Evolutionary conservation across 1,139 yeast species (phyloP), one percentile per base, ranked within the genome.

Genomic region (Arxiozyma slooffiae): DNA sequence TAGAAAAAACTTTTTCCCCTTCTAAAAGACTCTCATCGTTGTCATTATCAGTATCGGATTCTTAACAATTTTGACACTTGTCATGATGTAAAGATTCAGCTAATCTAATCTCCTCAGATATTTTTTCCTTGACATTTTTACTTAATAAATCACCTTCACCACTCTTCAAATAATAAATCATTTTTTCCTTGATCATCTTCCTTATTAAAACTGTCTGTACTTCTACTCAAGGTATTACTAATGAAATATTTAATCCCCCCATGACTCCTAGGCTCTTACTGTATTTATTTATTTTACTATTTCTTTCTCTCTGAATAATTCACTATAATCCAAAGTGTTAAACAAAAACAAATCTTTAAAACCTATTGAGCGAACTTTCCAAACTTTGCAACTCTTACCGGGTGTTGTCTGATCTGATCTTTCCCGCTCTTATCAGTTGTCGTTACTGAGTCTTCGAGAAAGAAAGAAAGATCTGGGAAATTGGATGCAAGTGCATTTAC

Each of bases 1-100:
- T 61, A 17, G 53, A 52, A 39, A 59, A 62, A 5, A 51, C 52
- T 38, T 50, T 50, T 49, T 60, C 64, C 17, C 59, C 62, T 9
- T 53, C 51, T 21, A 51, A 57, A 16, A 60, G 52, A 37, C 53
- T 56, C 14, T 49, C 56, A 20, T 49, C 54, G 37, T 59, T 48
- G 41, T 50, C 49, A 7, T 49, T 55, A 20, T 49, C 54, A 38
- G 58, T 47, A 44, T 50, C 51, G 9, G 47, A 49, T 18, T 48
- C 52, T 16, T 49, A 49, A 20, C 52, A 49, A 41, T 48, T 48
- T 17, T 38, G 48, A 37, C 52, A 58, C 6, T 55, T 56, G 18
- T 52, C 52, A 20, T 39, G 48, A 6, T 37, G 21, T 11, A 9
- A 8, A 17, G 44, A 17, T 7, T 14, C 22, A 16, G 26, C 34